Percentiles rank a stretch among this genome's conserved stretches.
These are phyloP conservation scores for Phoenix dactylifera DNA, from an alignment of 176 grass and related monocot species.

Conservation along the genomic window DNA sequence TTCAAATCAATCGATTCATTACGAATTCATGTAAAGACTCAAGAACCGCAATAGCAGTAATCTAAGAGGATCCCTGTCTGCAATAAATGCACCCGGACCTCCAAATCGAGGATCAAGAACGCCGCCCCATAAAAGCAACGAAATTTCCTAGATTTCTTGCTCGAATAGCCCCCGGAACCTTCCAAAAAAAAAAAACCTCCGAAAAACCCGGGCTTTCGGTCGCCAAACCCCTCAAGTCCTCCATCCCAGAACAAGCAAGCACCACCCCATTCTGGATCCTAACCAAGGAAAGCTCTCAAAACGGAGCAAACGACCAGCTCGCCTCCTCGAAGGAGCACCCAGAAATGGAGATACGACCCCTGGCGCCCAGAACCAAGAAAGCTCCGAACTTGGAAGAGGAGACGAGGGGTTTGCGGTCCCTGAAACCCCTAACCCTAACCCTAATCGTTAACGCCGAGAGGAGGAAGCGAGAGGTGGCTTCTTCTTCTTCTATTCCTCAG, in stretches of 20 bases:
- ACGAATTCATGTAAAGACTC: neutral
- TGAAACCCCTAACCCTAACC: slow-evolving; percentile 2
- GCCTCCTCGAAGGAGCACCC: too few relatives aligned
- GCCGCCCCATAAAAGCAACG: neutral
- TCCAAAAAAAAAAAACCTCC: neutral
- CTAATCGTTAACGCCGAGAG: neutral
- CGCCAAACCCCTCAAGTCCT: neutral
- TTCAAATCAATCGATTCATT: neutral
- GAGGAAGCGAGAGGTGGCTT: neutral
- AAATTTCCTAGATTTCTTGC: too few relatives aligned
- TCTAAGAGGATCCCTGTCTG: too few relatives aligned
- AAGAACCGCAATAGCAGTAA: neutral
- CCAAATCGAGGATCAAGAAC: too few relatives aligned
- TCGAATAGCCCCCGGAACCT: neutral
- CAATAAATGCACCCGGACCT: too few relatives aligned
- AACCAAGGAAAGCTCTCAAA: neutral
- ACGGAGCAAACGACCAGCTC: too few relatives aligned
- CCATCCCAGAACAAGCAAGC: neutral
- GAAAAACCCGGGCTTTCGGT: neutral
- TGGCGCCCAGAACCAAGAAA: slow-evolving; percentile 1
- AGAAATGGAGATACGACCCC: neutral
- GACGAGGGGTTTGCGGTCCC: too few relatives aligned
- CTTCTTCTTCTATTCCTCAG: neutral
- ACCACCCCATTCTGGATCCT: neutral
- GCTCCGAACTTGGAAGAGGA: slow-evolving; percentile 1